phyloP scores from a whole-genome alignment of 1,139 yeast species.

The Saccharomyces hybrid region DNA sequence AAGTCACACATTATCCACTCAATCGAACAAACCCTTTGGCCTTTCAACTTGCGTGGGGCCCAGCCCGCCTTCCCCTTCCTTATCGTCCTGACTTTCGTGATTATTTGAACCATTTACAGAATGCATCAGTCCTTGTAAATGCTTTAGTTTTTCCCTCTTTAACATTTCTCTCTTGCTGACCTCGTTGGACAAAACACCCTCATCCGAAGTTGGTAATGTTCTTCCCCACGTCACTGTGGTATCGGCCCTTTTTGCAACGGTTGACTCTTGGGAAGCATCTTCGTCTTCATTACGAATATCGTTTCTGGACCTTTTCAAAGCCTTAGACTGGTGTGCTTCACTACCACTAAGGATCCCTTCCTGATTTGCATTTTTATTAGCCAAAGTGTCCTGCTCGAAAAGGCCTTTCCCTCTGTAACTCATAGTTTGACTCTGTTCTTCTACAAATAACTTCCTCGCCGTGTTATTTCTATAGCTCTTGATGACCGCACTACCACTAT shows the following conservation, averaged over 20 bases:
- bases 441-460: constrained; percentile 5
- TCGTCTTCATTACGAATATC: neutral
- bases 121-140: neutral
- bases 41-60: constrained; percentile 34
- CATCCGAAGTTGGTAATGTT: neutral
- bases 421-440: constrained; percentile 3
- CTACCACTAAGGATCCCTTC: neutral
- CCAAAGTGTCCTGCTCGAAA: neutral
- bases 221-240: neutral
- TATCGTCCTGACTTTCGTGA: constrained; percentile 1
- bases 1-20: neutral
- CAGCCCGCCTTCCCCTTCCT: constrained; percentile 17
- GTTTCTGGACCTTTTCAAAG: neutral
- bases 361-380: neutral
- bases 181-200: neutral
- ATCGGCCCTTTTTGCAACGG: neutral
- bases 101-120: neutral
- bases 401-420: neutral
- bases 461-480: neutral
- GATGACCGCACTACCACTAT: neutral
- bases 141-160: neutral
- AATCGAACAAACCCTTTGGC: constrained; percentile 34
- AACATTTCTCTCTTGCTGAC: neutral
- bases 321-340: neutral
- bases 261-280: constrained; percentile 3